phyloP scores from a whole-genome alignment of 2,329 filamentous ascomycete species.

The Ophiostoma sp. region DNA sequence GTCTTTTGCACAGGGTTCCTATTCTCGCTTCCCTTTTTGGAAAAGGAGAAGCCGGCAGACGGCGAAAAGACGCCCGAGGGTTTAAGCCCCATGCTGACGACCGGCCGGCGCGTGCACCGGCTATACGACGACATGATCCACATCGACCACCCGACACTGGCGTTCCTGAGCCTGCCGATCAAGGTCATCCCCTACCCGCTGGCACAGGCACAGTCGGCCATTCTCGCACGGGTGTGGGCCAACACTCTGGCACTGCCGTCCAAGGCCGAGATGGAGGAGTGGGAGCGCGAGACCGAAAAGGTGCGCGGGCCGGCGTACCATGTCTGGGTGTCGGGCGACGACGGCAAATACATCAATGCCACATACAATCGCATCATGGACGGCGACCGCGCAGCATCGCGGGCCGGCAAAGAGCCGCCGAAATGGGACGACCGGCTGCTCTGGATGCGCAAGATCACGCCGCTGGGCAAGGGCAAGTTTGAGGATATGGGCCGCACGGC shows the following conservation, averaged over 20 bases:
- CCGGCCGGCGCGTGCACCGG: conserved; percentile 64
- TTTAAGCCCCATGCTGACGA: conserved; percentile 49
- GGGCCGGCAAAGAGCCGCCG: conserved; percentile 61
- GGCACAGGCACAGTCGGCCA: conserved; percentile 71
- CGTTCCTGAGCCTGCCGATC: conserved; percentile 69
- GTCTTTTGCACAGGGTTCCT: conserved; percentile 89
- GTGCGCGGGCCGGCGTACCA: conserved; percentile 42
- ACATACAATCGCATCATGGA: conserved; percentile 56
- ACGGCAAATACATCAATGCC: conserved; percentile 65
- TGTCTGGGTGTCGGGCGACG: conserved; percentile 50
- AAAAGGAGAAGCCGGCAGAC: conserved; percentile 24
- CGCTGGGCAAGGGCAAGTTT: conserved; percentile 67
- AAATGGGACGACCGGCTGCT: conserved; percentile 65
- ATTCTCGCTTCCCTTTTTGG: conserved; percentile 72
- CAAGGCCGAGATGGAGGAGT: conserved; percentile 58
- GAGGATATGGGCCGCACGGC: conserved; percentile 59
- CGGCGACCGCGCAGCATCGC: conserved; percentile 37
- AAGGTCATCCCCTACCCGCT: conserved; percentile 85
- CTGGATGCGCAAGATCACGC: conserved; percentile 66
- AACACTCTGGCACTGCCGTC: conserved; percentile 58
- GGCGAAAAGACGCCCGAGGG: conserved; percentile 31
- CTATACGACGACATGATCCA: conserved; percentile 78
- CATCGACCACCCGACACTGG: conserved; percentile 68
- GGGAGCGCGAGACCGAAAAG: conserved; percentile 60
- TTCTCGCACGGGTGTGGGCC: conserved; percentile 72